These are phyloP conservation scores for Alternaria brassicae DNA, from an alignment of 2,329 filamentous ascomycete species.

Conservation along the genomic window DNA sequence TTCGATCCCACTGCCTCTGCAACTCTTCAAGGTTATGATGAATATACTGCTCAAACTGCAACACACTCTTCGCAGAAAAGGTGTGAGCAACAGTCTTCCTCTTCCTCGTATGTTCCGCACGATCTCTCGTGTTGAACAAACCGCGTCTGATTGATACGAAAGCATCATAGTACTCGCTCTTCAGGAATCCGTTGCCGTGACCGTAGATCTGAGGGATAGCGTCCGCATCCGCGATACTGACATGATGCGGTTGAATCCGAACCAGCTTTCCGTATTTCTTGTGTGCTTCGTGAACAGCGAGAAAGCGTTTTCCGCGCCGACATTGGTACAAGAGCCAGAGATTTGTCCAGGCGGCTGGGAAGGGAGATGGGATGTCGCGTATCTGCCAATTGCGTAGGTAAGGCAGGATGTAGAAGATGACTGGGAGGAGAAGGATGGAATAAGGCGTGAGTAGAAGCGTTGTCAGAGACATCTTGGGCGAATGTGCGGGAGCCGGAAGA, in stretches of 20 bases:
- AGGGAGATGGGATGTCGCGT: slow-evolving; percentile 66
- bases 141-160: slow-evolving; percentile 87
- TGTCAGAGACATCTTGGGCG: slow-evolving; percentile 40
- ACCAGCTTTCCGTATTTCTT: slow-evolving; percentile 80
- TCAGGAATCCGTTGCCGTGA: slow-evolving; percentile 60
- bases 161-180: slow-evolving; percentile 83
- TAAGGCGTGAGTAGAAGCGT: slow-evolving; percentile 55
- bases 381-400: slow-evolving; percentile 66
- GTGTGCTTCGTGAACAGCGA: slow-evolving; percentile 74
- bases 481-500: slow-evolving; percentile 1
- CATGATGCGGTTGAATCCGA: slow-evolving; percentile 82
- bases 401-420: slow-evolving; percentile 65
- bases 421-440: slow-evolving; percentile 57
- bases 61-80: slow-evolving; percentile 81
- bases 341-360: slow-evolving; percentile 73
- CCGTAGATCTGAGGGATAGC: slow-evolving; percentile 81
- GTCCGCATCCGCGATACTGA: slow-evolving; percentile 80
- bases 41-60: slow-evolving; percentile 89
- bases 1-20: slow-evolving; percentile 73
- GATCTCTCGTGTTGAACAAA: slow-evolving; percentile 87
- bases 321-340: slow-evolving; percentile 75
- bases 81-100: slow-evolving; percentile 88
- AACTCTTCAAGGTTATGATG: slow-evolving; percentile 78
- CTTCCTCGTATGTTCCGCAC: slow-evolving; percentile 84
- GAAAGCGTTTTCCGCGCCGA: slow-evolving; percentile 66